Evolutionary conservation across 1,139 yeast species (phyloP).

Genomic region (Debaryomycetaceae sp.): DNA sequence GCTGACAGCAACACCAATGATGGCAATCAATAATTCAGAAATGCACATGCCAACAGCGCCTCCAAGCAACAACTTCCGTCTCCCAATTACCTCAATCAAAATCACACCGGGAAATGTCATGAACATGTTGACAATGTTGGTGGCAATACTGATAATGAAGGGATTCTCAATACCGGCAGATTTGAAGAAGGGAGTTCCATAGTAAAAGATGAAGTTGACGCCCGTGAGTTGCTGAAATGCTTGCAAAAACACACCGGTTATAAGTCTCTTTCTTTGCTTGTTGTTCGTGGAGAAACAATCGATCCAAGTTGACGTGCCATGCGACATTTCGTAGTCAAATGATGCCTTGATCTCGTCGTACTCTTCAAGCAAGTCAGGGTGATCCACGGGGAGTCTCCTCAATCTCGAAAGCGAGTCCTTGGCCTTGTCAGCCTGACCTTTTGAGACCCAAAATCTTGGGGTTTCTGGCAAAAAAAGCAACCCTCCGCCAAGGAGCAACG

Average conservation of each 20-base stretch:
- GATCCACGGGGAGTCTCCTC: slow-evolving; percentile 34
- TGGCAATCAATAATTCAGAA: slow-evolving; percentile 60
- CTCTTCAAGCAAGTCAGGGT: slow-evolving; percentile 37
- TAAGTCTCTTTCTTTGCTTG: slow-evolving; percentile 32
- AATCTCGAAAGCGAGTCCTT: slow-evolving; percentile 29
- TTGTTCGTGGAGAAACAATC: slow-evolving; percentile 29
- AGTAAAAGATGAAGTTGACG: slow-evolving; percentile 67
- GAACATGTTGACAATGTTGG: slow-evolving; percentile 36
- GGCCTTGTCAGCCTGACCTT: slow-evolving; percentile 54
- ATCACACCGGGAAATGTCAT: slow-evolving; percentile 44
- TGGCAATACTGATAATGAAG: slow-evolving; percentile 31
- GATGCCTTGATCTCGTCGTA: slow-evolving; percentile 36
- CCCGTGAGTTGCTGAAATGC: slow-evolving; percentile 73
- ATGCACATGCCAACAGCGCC: slow-evolving; percentile 67
- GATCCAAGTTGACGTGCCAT: slow-evolving; percentile 30
- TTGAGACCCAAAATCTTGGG: slow-evolving; percentile 64
- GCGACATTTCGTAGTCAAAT: slow-evolving; percentile 28
- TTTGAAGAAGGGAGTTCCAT: slow-evolving; percentile 62
- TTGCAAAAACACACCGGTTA: slow-evolving; percentile 30
- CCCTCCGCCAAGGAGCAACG: slow-evolving; percentile 45
- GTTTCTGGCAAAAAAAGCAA: slow-evolving; percentile 72
- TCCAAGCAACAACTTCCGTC: slow-evolving; percentile 53
- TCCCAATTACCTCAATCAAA: slow-evolving; percentile 63
- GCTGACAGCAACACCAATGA: slow-evolving; percentile 53
- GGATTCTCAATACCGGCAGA: slow-evolving; percentile 49